phyloP scores from a whole-genome alignment of 495 filamentous ascomycete genomes.

The Penicillium riverlandense region DNA sequence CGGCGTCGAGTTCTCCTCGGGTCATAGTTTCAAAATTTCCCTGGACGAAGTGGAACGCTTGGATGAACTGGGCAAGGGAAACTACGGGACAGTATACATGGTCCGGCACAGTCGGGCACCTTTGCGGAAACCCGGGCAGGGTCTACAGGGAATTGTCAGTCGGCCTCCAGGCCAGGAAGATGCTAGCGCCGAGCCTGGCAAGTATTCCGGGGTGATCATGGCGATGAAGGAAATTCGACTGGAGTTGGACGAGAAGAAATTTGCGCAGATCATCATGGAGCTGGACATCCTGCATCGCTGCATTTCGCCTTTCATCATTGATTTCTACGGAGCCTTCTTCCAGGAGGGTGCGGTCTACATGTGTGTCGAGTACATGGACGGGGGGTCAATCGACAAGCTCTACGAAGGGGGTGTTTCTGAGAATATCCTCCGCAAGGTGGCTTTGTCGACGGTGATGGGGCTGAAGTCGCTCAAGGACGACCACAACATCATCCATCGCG shows the following conservation, averaged over 20 bases:
- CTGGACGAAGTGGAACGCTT: constrained; percentile 92
- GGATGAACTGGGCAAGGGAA: constrained; percentile 95
- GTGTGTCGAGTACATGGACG: constrained; percentile 99
- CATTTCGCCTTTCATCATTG: constrained; percentile 90
- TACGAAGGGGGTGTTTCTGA: constrained; percentile 94
- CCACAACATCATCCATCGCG: constrained; percentile 98
- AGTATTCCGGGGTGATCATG: constrained; percentile 72
- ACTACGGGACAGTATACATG: constrained; percentile 97
- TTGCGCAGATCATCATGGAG: constrained; percentile 97
- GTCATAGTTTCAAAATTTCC: constrained; percentile 87
- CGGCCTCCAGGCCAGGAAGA: constrained; percentile 26
- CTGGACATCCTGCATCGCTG: constrained; percentile 94
- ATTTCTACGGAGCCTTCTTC: constrained; percentile 98
- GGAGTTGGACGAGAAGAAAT: constrained; percentile 93
- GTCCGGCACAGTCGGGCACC: constrained; percentile 78
- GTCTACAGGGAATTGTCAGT: constrained; percentile 56
- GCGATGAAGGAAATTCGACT: constrained; percentile 99
- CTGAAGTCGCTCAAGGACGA: constrained; percentile 93
- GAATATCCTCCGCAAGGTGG: constrained; percentile 80
- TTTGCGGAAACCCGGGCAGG: constrained; percentile 71
- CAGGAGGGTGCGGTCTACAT: constrained; percentile 99
- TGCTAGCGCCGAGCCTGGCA: constrained; percentile 9
- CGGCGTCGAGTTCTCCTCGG: constrained; percentile 86
- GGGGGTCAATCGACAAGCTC: constrained; percentile 95
- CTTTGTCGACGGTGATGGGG: constrained; percentile 84